Percentiles rank a stretch among this genome's conserved stretches.
These are phyloP conservation scores for Microbotryum violaceum DNA, from an alignment of 1,284 basidiomycete genomes.

Conservation along the genomic window DNA sequence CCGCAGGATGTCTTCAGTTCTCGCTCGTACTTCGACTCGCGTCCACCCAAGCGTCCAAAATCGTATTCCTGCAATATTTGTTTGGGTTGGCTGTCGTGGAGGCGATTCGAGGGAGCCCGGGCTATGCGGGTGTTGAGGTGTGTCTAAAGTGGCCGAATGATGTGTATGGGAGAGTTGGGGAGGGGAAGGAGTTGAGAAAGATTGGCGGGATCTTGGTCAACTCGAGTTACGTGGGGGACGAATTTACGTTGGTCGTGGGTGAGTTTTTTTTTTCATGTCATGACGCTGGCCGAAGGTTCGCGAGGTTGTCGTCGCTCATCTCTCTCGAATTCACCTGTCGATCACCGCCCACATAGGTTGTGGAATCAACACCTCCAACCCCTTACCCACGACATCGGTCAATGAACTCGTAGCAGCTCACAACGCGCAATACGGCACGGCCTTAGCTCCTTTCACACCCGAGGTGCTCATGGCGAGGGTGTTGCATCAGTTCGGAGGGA, in stretches of 20 bases:
- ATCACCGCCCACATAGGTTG: conserved; percentile 53
- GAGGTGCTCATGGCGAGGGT: conserved; percentile 71
- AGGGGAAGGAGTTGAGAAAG: conserved; percentile 51
- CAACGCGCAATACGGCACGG: conserved; percentile 38
- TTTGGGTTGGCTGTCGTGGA: conserved; percentile 83
- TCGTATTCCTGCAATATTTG: conserved; percentile 95
- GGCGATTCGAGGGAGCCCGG: conserved; percentile 51
- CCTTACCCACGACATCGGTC: conserved; percentile 74
- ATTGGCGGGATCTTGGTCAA: conserved; percentile 87
- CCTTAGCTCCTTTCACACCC: conserved; percentile 50
- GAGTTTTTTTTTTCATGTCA: conserved; percentile 31
- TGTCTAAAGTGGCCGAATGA: conserved; percentile 98
- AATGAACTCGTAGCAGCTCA: conserved; percentile 52
- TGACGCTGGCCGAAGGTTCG: neutral
- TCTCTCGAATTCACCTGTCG: neutral
- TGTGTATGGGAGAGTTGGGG: conserved; percentile 62
- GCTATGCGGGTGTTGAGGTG: conserved; percentile 49
- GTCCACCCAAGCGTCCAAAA: conserved; percentile 54
- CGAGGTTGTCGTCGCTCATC: neutral
- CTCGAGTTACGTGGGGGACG: conserved; percentile 66
- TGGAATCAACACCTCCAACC: conserved; percentile 80
- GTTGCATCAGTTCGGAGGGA: conserved; percentile 65
- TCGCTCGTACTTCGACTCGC: conserved; percentile 64
- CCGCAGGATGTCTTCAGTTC: conserved; percentile 78
- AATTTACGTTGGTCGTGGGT: conserved; percentile 75